phyloP scores from a whole-genome alignment of 2,329 filamentous ascomycete species.

The Talaromyces sp. region DNA sequence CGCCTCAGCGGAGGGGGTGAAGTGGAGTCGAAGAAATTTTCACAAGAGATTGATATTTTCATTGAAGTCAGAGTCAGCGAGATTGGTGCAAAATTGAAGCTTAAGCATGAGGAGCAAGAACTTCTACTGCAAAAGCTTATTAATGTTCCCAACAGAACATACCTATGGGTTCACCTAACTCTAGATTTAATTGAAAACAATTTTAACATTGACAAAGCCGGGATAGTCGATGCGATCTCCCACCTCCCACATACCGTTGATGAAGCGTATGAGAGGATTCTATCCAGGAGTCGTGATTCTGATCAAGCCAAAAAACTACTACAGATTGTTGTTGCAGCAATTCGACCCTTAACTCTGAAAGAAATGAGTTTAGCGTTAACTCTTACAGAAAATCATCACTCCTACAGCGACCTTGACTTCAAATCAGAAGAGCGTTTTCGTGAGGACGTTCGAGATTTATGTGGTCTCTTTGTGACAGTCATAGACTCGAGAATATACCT shows the following conservation, averaged over 20 bases:
- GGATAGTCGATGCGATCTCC: not conserved
- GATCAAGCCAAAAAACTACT: slow-evolving; percentile 26
- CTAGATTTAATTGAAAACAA: slow-evolving; percentile 25
- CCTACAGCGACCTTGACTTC: not conserved
- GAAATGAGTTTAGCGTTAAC: slow-evolving; percentile 29
- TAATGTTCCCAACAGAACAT: slow-evolving; percentile 27
- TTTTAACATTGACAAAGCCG: not conserved
- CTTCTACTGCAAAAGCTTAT: slow-evolving; percentile 18
- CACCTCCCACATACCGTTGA: slow-evolving; percentile 17
- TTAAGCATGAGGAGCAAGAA: too few relatives aligned
- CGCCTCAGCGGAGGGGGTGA: slow-evolving; percentile 4
- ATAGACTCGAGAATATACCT: slow-evolving; percentile 28
- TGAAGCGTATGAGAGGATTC: slow-evolving; percentile 30
- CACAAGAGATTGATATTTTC: not conserved
- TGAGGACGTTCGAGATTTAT: slow-evolving; percentile 23
- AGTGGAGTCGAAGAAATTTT: not conserved
- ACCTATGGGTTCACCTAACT: slow-evolving; percentile 34
- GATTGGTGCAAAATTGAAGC: too few relatives aligned
- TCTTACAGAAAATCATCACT: slow-evolving; percentile 7
- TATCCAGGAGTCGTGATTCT: slow-evolving; percentile 22
- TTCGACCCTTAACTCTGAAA: slow-evolving; percentile 24
- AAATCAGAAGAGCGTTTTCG: slow-evolving; percentile 14
- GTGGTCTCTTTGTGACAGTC: slow-evolving; percentile 32
- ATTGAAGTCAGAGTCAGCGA: too few relatives aligned
- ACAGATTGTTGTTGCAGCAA: slow-evolving; percentile 30